These are phyloP conservation scores for Podospora sp. DNA, from an alignment of 495 filamentous ascomycete genomes.

Conservation along the genomic window DNA sequence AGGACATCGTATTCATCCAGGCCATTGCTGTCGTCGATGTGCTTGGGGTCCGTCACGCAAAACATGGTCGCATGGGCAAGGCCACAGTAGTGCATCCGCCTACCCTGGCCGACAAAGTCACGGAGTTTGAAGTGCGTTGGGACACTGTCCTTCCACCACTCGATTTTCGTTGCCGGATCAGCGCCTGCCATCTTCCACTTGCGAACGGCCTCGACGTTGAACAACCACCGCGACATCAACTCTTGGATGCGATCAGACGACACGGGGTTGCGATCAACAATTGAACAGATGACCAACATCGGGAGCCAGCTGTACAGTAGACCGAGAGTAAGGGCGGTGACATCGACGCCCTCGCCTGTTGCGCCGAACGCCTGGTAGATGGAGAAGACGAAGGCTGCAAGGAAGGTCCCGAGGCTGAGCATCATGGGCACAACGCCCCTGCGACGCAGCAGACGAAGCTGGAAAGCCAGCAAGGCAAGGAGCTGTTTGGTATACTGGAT, in stretches of 20 bases:
- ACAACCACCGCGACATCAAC: slow-evolving; percentile 21
- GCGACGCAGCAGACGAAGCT: slow-evolving; percentile 15
- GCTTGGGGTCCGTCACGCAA: not conserved
- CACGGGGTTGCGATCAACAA: slow-evolving; percentile 24
- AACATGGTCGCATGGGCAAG: not conserved
- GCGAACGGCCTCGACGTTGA: slow-evolving; percentile 19
- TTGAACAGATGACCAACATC: slow-evolving; percentile 18
- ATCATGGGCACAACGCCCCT: slow-evolving; percentile 17
- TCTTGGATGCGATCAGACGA: slow-evolving; percentile 9
- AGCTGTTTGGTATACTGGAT: slow-evolving; percentile 8
- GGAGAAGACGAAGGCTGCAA: slow-evolving; percentile 20
- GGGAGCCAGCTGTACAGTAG: slow-evolving; percentile 20
- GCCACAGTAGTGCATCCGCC: not conserved
- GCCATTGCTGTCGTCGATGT: not conserved
- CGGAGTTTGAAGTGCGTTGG: not conserved
- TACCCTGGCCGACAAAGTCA: slow-evolving; percentile 1
- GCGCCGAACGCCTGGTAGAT: slow-evolving; percentile 20
- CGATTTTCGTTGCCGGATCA: not conserved
- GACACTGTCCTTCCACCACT: not conserved
- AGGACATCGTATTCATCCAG: not conserved
- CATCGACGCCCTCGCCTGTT: slow-evolving; percentile 6
- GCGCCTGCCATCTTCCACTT: not conserved
- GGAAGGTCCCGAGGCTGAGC: slow-evolving; percentile 16
- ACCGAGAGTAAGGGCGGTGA: slow-evolving; percentile 10
- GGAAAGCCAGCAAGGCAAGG: slow-evolving; percentile 6